These are phyloP conservation scores for Byssoonygena ceratinophila DNA, from an alignment of 2,329 filamentous ascomycete genomes.

Conservation along the genomic window DNA sequence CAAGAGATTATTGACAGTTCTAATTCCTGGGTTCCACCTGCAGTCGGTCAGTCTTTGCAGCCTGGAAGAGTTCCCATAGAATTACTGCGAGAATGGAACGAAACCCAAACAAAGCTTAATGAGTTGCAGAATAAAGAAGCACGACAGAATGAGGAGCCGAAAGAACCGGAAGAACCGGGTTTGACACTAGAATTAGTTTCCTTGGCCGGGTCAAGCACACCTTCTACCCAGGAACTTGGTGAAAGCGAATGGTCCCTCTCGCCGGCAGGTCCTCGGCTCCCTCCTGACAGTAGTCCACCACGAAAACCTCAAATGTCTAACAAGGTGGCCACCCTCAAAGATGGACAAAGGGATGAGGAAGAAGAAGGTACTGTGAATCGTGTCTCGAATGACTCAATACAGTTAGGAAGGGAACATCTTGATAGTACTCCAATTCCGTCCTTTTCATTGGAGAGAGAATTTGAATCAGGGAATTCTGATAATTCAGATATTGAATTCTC, in stretches of 20 bases:
- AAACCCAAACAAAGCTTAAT: slow-evolving; percentile 16
- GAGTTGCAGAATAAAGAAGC: background rate
- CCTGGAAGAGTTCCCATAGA: slow-evolving; percentile 28
- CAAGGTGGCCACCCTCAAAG: background rate
- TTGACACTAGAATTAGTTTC: background rate
- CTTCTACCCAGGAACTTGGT: background rate
- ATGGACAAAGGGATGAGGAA: background rate
- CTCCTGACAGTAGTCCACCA: slow-evolving; percentile 24
- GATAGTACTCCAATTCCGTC: background rate
- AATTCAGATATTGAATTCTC: slow-evolving; percentile 12
- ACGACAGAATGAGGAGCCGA: background rate
- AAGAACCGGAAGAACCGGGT: background rate
- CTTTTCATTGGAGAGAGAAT: background rate
- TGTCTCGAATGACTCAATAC: background rate
- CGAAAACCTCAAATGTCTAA: background rate
- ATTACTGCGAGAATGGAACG: slow-evolving; percentile 31
- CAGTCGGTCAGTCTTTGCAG: slow-evolving; percentile 21
- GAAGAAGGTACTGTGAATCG: background rate
- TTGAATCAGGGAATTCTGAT: background rate
- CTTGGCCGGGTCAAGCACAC: background rate
- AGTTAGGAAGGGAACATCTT: background rate
- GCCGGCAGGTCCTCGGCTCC: slow-evolving; percentile 16
- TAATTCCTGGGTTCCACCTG: slow-evolving; percentile 34
- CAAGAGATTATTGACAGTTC: slow-evolving; percentile 38
- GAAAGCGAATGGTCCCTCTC: background rate